Conservation (phyloP, 2,329 filamentous ascomycete genomes). For the Paecilomyces variotii region DNA sequence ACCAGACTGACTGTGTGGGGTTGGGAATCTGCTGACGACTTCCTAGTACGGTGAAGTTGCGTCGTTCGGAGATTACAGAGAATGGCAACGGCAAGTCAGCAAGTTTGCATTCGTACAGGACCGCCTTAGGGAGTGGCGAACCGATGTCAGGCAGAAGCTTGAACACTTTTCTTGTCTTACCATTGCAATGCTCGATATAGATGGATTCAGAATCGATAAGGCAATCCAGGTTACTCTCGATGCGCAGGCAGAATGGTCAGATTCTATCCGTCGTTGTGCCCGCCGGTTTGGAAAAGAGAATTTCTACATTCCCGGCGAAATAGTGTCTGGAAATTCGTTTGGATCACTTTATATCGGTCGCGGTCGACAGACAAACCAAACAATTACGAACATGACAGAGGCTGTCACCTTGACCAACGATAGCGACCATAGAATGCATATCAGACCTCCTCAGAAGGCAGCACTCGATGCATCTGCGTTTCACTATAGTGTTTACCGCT, state of each 20-base stretch:
- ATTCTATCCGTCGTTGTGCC: slow-evolving; percentile 46
- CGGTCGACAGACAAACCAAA: slow-evolving; percentile 45
- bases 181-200: slow-evolving; percentile 50
- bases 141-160: slow-evolving; percentile 46
- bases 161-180: slow-evolving; percentile 52
- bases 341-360: slow-evolving; percentile 51
- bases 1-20: not conserved
- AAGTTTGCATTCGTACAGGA: slow-evolving; percentile 58
- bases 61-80: slow-evolving; percentile 50
- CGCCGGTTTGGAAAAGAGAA: slow-evolving; percentile 47
- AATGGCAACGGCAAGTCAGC: slow-evolving; percentile 51
- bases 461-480: slow-evolving; percentile 51
- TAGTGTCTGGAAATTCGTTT: slow-evolving; percentile 50
- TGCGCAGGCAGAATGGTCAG: slow-evolving; percentile 47
- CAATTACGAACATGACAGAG: slow-evolving; percentile 32
- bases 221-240: slow-evolving; percentile 52
- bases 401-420: slow-evolving; percentile 38
- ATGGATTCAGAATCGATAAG: slow-evolving; percentile 56
- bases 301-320: slow-evolving; percentile 54
- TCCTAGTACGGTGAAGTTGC: slow-evolving; percentile 48
- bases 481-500: slow-evolving; percentile 51
- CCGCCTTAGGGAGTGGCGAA: slow-evolving; percentile 52
- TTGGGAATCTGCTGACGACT: not conserved
- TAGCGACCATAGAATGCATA: slow-evolving; percentile 31
- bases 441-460: slow-evolving; percentile 40